phyloP scores from a whole-genome alignment of 1,284 basidiomycete genomes.

The Ceratobasidium sp. region DNA sequence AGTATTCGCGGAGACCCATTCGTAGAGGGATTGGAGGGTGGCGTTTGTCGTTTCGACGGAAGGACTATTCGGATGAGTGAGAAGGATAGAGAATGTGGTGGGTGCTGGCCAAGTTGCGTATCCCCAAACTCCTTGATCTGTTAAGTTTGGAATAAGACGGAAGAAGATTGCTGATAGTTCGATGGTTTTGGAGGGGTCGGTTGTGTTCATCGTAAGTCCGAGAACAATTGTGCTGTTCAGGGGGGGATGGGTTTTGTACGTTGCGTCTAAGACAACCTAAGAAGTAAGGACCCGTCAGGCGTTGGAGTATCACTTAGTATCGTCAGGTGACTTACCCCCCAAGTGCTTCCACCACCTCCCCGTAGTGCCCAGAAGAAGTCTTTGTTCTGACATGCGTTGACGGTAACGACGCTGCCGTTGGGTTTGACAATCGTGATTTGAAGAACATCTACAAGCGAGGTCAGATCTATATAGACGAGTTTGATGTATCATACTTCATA shows the following conservation, averaged over 20 bases:
- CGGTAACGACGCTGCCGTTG: slow-evolving; percentile 26
- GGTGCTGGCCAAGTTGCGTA: background rate
- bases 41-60: background rate
- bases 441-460: slow-evolving; percentile 7
- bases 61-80: slow-evolving; percentile 10
- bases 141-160: slow-evolving; percentile 1
- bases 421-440: slow-evolving; percentile 42
- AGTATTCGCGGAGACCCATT: slow-evolving; percentile 14
- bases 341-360: slow-evolving; percentile 40
- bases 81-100: background rate
- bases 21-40: slow-evolving; percentile 5
- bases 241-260: slow-evolving; percentile 29
- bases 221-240: slow-evolving; percentile 2
- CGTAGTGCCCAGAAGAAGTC: slow-evolving; percentile 47
- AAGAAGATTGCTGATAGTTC: slow-evolving; percentile 1
- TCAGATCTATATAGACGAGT: background rate
- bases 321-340: background rate
- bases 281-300: background rate
- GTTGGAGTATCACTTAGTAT: background rate
- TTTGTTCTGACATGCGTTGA: slow-evolving; percentile 28
- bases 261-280: slow-evolving; percentile 15
- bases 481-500: too few species aligned
- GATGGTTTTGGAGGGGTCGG: slow-evolving; percentile 1
- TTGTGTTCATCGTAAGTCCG: slow-evolving; percentile 1
- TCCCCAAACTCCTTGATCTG: slow-evolving; percentile 4